Evolutionary conservation across 441 rosid genomes (phyloP).

Genomic region (Lepidium campestre): DNA sequence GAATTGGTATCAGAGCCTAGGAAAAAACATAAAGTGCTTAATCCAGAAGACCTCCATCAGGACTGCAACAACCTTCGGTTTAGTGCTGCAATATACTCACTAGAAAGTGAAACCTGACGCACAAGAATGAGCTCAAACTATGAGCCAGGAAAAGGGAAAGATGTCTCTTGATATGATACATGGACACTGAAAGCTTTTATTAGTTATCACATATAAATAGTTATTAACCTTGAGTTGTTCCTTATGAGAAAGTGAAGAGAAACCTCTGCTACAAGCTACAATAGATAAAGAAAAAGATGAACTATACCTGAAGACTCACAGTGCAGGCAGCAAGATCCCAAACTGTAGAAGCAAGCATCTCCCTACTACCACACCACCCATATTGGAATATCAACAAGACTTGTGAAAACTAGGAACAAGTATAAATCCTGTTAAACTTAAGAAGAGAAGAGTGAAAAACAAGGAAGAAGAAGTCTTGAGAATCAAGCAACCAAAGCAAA

Average conservation of each 20-base stretch:
- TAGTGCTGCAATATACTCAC: slow-evolving; percentile 43
- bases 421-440: too few relatives aligned
- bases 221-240: background rate
- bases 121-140: too few relatives aligned
- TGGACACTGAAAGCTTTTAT: slow-evolving; percentile 1
- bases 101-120: slow-evolving; percentile 47
- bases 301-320: slow-evolving; percentile 50
- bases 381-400: slow-evolving; percentile 61
- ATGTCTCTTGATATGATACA: background rate
- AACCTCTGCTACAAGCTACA: background rate
- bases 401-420: slow-evolving; percentile 57
- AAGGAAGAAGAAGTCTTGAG: too few relatives aligned
- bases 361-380: slow-evolving; percentile 76
- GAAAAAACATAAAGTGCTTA: too few relatives aligned
- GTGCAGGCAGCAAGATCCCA: slow-evolving; percentile 63
- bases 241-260: slow-evolving; percentile 5
- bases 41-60: too few relatives aligned
- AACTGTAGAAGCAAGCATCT: slow-evolving; percentile 57
- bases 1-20: too few relatives aligned
- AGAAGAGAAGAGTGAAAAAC: too few relatives aligned
- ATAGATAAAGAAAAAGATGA: background rate
- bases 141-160: slow-evolving; percentile 2
- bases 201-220: background rate
- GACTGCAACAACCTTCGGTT: too few relatives aligned
- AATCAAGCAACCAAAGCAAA: too few relatives aligned